A percentile compares a stretch with the other conserved stretches of the same genome.
These are phyloP conservation scores for Aspergillus heteromorphus DNA, from an alignment of 495 filamentous ascomycete genomes.

Conservation along the genomic window DNA sequence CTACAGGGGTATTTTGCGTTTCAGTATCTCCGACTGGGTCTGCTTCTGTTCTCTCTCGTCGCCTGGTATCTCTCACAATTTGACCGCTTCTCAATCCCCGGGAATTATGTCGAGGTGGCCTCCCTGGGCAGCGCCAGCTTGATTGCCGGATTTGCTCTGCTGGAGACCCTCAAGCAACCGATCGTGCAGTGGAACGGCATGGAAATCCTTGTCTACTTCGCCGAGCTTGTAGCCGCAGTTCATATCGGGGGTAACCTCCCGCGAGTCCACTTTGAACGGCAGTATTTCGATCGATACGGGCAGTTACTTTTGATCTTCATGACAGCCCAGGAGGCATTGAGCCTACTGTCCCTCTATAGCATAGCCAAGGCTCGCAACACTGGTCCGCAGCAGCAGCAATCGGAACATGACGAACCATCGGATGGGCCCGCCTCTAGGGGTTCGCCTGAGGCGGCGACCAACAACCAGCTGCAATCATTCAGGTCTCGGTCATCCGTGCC, in stretches of 20 bases:
- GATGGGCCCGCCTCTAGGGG: neutral
- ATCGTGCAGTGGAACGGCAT: slow-evolving; percentile 36
- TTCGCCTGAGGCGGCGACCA: slow-evolving; percentile 13
- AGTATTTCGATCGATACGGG: slow-evolving; percentile 41
- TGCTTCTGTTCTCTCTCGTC: slow-evolving; percentile 27
- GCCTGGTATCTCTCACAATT: slow-evolving; percentile 35
- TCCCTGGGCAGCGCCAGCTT: slow-evolving; percentile 38
- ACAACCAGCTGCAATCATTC: slow-evolving; percentile 16
- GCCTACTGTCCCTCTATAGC: slow-evolving; percentile 25
- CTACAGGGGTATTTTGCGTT: slow-evolving; percentile 18
- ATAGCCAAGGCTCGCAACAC: neutral
- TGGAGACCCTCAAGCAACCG: slow-evolving; percentile 34
- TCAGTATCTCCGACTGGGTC: slow-evolving; percentile 28
- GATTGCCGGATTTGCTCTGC: slow-evolving; percentile 36
- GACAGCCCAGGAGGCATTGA: slow-evolving; percentile 33
- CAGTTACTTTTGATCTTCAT: slow-evolving; percentile 39
- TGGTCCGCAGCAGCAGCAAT: slow-evolving; percentile 3
- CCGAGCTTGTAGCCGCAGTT: slow-evolving; percentile 35
- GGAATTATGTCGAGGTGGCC: slow-evolving; percentile 37
- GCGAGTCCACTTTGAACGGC: slow-evolving; percentile 23
- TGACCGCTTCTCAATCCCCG: slow-evolving; percentile 26
- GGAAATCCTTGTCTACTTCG: slow-evolving; percentile 41
- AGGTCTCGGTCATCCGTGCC: slow-evolving; percentile 18
- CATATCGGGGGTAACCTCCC: slow-evolving; percentile 38
- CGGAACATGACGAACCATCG: neutral